Evolutionary conservation across 352 stramenopile genomes (phyloP).

Genomic region (Globisporangium yorkense): DNA sequence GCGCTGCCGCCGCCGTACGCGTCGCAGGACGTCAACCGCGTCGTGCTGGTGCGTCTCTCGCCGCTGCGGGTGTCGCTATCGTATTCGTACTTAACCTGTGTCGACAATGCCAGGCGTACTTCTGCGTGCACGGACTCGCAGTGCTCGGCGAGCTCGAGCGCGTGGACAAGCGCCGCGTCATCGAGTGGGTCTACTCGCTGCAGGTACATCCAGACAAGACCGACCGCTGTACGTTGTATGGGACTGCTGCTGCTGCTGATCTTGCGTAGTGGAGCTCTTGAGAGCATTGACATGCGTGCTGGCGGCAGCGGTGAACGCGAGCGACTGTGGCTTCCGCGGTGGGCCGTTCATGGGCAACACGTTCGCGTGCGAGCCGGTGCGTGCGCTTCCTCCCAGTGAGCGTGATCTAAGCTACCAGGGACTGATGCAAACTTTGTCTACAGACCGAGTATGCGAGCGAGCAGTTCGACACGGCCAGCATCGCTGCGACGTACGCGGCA

Average conservation of each 20-base stretch:
- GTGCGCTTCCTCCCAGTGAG: background rate
- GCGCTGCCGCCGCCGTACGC: slow-evolving; percentile 65
- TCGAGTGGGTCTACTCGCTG: slow-evolving; percentile 86
- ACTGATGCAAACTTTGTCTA: background rate
- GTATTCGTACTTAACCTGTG: too few relatives aligned
- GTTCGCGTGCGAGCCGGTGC: slow-evolving; percentile 37
- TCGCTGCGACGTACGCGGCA: slow-evolving; percentile 80
- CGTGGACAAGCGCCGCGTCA: slow-evolving; percentile 58
- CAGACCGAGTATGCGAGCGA: slow-evolving; percentile 57
- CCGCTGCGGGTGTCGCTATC: background rate
- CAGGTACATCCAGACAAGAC: slow-evolving; percentile 67
- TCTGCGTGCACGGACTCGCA: slow-evolving; percentile 79
- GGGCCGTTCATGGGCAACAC: slow-evolving; percentile 57
- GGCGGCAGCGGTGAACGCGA: slow-evolving; percentile 44
- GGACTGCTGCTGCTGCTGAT: background rate
- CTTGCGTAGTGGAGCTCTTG: background rate
- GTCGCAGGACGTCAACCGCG: slow-evolving; percentile 74
- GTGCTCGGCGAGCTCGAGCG: slow-evolving; percentile 72
- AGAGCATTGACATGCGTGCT: background rate
- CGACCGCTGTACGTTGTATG: slow-evolving; percentile 35
- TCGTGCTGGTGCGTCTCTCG: slow-evolving; percentile 50
- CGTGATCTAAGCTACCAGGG: background rate
- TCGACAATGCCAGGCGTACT: slow-evolving; percentile 47
- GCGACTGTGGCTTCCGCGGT: slow-evolving; percentile 73
- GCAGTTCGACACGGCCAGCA: slow-evolving; percentile 79